phyloP scores from a whole-genome alignment of 768 basidiomycete species.

The Neoboletus subvelutipes region DNA sequence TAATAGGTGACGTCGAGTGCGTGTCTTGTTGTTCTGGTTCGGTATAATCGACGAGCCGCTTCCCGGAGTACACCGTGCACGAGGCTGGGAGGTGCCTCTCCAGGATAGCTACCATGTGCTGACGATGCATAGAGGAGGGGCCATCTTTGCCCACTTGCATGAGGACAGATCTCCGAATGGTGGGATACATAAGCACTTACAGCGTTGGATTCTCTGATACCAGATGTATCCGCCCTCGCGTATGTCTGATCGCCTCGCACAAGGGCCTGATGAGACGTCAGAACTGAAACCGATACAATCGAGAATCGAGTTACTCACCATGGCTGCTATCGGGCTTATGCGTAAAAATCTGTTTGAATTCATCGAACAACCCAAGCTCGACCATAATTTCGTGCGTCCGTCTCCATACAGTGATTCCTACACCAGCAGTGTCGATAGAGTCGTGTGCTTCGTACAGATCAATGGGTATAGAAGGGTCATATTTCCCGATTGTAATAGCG shows the following conservation, averaged over 20 bases:
- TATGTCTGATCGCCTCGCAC: slow-evolving; percentile 29
- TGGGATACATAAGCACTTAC: slow-evolving; percentile 10
- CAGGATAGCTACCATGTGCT: slow-evolving; percentile 18
- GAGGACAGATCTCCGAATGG: too few relatives aligned
- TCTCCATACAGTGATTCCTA: slow-evolving; percentile 45
- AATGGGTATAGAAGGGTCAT: slow-evolving; percentile 34
- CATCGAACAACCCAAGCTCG: slow-evolving; percentile 42
- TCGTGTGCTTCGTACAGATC: slow-evolving; percentile 47
- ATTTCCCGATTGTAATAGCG: slow-evolving; percentile 37
- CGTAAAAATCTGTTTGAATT: slow-evolving; percentile 20
- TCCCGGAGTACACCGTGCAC: slow-evolving; percentile 17
- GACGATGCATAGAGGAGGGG: slow-evolving; percentile 21
- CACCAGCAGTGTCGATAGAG: slow-evolving; percentile 39
- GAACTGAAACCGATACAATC: slow-evolving; percentile 3
- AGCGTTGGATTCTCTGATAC: slow-evolving; percentile 20
- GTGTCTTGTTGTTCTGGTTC: slow-evolving; percentile 17
- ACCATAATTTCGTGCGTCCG: slow-evolving; percentile 45
- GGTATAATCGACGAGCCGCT: slow-evolving; percentile 21
- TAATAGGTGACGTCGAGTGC: slow-evolving; percentile 24
- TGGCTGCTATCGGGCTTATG: slow-evolving; percentile 7
- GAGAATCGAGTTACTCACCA: slow-evolving; percentile 5
- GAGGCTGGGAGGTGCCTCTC: slow-evolving; percentile 20
- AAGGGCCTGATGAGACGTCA: slow-evolving; percentile 20
- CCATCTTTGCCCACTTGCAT: slow-evolving; percentile 8
- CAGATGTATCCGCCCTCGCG: slow-evolving; percentile 32